Conservation (phyloP, 2,329 filamentous ascomycete genomes). For the Botrytis squamosa region DNA sequence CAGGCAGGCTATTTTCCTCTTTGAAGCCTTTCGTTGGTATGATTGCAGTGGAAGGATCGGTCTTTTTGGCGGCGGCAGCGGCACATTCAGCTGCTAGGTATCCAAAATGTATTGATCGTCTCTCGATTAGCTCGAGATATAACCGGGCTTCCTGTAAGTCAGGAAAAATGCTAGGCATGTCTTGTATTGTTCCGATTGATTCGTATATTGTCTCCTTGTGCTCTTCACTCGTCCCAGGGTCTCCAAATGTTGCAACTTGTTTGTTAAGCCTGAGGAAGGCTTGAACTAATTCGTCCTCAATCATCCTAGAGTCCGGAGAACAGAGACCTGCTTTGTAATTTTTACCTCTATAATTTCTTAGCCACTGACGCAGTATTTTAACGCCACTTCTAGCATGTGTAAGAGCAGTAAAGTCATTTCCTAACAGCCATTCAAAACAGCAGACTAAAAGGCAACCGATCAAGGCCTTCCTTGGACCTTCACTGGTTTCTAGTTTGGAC, state of each 20-base stretch:
- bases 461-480: conserved; percentile 20
- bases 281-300: conserved; percentile 25
- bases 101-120: conserved; percentile 25
- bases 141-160: conserved; percentile 16
- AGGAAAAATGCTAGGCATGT: conserved; percentile 22
- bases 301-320: conserved; percentile 10
- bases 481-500: not conserved
- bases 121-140: conserved; percentile 27
- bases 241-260: conserved; percentile 23
- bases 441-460: conserved; percentile 22
- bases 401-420: conserved; percentile 18
- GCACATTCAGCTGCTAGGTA: conserved; percentile 6
- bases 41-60: not conserved
- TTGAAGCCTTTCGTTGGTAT: too few relatives aligned
- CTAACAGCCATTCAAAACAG: conserved; percentile 22
- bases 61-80: not conserved
- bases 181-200: conserved; percentile 12
- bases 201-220: conserved; percentile 22
- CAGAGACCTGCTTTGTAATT: conserved; percentile 4
- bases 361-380: conserved; percentile 17
- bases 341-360: conserved; percentile 5
- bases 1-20: not conserved
- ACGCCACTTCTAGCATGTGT: conserved; percentile 13
- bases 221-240: conserved; percentile 12
- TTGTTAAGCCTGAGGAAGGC: conserved; percentile 23